phyloP scores from a whole-genome alignment of 2,329 filamentous ascomycete species.

The Sporothrix phasma region DNA sequence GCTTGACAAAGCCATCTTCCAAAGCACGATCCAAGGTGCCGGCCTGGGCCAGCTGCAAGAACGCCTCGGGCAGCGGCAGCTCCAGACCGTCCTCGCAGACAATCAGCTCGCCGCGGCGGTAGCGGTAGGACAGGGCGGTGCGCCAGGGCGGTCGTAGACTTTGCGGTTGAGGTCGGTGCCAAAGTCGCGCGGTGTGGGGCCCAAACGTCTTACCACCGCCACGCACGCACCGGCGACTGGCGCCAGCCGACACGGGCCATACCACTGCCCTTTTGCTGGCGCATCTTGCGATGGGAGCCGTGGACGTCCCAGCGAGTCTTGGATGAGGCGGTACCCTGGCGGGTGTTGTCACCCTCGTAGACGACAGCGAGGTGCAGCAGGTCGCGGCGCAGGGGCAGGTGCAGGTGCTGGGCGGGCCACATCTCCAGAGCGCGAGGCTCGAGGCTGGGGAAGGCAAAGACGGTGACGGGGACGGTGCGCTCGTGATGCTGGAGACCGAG shows the following conservation, averaged over 20 bases:
- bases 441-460: conserved; percentile 83
- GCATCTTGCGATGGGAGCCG: conserved; percentile 73
- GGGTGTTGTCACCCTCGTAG: conserved; percentile 82
- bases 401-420: conserved; percentile 74
- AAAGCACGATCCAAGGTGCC: conserved; percentile 30
- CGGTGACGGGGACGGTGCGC: conserved; percentile 73
- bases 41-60: conserved; percentile 30
- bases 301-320: conserved; percentile 77
- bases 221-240: conserved; percentile 68
- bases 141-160: conserved; percentile 91
- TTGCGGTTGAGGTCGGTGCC: conserved; percentile 73
- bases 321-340: conserved; percentile 73
- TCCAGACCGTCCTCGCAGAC: conserved; percentile 72
- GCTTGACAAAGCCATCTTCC: conserved; percentile 39
- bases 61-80: conserved; percentile 46
- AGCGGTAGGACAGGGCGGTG: conserved; percentile 86
- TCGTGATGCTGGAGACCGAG: conserved; percentile 25
- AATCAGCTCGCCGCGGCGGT: conserved; percentile 74
- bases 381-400: conserved; percentile 79
- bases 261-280: conserved; percentile 80
- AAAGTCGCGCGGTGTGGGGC: conserved; percentile 88
- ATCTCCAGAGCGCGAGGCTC: conserved; percentile 69
- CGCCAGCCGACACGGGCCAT: conserved; percentile 67
- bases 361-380: conserved; percentile 86
- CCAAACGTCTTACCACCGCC: conserved; percentile 86